phyloP scores from a whole-genome alignment of 2,329 filamentous ascomycete species.

The Coniochaeta sp. region DNA sequence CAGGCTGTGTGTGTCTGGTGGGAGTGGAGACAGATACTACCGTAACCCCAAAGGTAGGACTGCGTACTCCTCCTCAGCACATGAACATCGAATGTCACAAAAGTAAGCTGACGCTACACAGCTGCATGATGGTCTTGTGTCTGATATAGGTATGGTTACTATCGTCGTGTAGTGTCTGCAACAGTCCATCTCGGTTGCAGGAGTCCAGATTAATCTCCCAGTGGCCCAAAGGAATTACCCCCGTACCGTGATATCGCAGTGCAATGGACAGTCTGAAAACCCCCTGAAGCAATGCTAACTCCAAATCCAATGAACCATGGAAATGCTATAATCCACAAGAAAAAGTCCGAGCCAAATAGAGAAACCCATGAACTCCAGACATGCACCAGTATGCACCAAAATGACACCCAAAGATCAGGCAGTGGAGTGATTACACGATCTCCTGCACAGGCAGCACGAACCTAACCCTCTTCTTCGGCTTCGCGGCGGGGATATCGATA shows the following conservation, averaged over 20 bases:
- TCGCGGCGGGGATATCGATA: constrained; percentile 33
- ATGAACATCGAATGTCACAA: neutral
- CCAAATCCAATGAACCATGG: neutral
- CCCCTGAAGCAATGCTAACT: neutral
- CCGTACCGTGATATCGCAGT: neutral
- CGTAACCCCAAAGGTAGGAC: neutral
- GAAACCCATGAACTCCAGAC: neutral
- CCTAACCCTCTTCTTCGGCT: constrained; percentile 49
- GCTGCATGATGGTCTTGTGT: neutral
- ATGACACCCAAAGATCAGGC: neutral
- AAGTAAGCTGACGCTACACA: neutral
- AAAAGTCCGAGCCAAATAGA: no score
- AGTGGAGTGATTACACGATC: neutral
- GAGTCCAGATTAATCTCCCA: neutral
- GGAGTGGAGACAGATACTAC: neutral
- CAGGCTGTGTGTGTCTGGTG: neutral
- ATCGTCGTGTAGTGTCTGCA: neutral
- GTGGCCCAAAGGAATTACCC: neutral
- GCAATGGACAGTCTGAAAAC: neutral
- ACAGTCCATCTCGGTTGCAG: neutral
- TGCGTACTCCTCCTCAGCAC: no score
- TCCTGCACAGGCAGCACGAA: constrained; percentile 42
- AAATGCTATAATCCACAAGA: neutral
- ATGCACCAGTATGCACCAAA: neutral
- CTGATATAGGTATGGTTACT: neutral